Evolutionary conservation across 1,284 basidiomycete species (phyloP).

Genomic region (Malassezia sp.): DNA sequence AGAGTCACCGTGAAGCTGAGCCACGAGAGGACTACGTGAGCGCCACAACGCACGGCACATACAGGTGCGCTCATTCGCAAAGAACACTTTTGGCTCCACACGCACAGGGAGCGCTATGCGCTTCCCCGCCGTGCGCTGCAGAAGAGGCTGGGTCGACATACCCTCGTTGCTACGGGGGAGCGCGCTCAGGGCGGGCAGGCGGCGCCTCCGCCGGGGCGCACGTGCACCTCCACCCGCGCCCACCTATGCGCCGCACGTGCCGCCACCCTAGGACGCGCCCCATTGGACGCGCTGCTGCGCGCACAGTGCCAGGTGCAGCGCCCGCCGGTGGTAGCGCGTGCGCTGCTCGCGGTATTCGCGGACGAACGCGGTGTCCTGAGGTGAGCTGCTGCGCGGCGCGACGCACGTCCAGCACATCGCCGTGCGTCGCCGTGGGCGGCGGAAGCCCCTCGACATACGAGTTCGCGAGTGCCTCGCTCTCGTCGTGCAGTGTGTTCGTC

Average conservation of each 20-base stretch:
- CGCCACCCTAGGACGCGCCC: background rate
- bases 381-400: background rate
- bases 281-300: constrained; percentile 3
- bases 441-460: constrained; percentile 36
- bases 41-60: constrained; percentile 10
- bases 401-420: constrained; percentile 10
- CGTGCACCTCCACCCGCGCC: constrained; percentile 17
- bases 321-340: constrained; percentile 8
- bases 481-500: constrained; percentile 27
- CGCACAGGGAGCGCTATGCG: constrained; percentile 45
- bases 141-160: constrained; percentile 97
- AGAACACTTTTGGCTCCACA: constrained; percentile 46
- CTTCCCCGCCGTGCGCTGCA: constrained; percentile 72
- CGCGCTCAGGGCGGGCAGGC: too few relatives aligned
- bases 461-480: constrained; percentile 34
- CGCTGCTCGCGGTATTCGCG: constrained; percentile 9
- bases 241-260: constrained; percentile 6
- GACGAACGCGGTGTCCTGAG: constrained; percentile 9
- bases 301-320: constrained; percentile 6
- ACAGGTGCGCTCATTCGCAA: constrained; percentile 46
- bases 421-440: constrained; percentile 14
- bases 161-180: too few relatives aligned
- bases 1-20: constrained; percentile 47
- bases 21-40: constrained; percentile 41
- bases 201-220: background rate